A percentile compares a stretch with the other conserved stretches of the same genome.
Conservation (phyloP, 73 alveolate species). For the Paramecium pentaurelia region DNA sequence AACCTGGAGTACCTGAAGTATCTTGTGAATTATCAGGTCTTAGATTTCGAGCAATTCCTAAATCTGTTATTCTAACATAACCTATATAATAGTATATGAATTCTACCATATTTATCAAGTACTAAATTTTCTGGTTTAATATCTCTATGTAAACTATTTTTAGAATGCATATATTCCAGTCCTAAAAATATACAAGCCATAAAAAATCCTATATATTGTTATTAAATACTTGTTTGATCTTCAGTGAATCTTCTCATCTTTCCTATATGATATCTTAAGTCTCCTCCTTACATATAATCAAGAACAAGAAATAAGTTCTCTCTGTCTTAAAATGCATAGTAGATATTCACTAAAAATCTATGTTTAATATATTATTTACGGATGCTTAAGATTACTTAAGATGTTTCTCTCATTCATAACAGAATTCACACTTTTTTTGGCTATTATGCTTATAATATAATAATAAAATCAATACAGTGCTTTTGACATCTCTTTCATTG, state of each 20-base stretch:
- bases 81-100: not conserved
- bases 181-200: slow-evolving; percentile 73
- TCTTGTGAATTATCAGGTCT: slow-evolving; percentile 79
- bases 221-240: slow-evolving; percentile 77
- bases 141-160: slow-evolving; percentile 75
- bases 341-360: slow-evolving; percentile 84
- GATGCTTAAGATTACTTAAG: slow-evolving; percentile 49
- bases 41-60: slow-evolving; percentile 82
- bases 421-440: slow-evolving; percentile 54
- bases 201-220: slow-evolving; percentile 52
- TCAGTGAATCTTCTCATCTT: slow-evolving; percentile 81
- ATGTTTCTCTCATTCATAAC: slow-evolving; percentile 59
- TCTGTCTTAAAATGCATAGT: slow-evolving; percentile 90
- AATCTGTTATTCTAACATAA: slow-evolving; percentile 78
- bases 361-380: slow-evolving; percentile 36
- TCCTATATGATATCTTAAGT: slow-evolving; percentile 85
- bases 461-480: slow-evolving; percentile 11
- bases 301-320: slow-evolving; percentile 81
- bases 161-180: slow-evolving; percentile 70
- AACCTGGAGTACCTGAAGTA: slow-evolving; percentile 94
- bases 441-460: slow-evolving; percentile 16
- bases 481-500: slow-evolving; percentile 76
- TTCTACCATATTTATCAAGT: slow-evolving; percentile 63
- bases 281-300: slow-evolving; percentile 94
- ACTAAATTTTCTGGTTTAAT: slow-evolving; percentile 86